Percentiles rank a stretch among this genome's conserved stretches.
Conservation (phyloP, 2,329 filamentous ascomycete genomes). For the Exophiala lecanii-corni region DNA sequence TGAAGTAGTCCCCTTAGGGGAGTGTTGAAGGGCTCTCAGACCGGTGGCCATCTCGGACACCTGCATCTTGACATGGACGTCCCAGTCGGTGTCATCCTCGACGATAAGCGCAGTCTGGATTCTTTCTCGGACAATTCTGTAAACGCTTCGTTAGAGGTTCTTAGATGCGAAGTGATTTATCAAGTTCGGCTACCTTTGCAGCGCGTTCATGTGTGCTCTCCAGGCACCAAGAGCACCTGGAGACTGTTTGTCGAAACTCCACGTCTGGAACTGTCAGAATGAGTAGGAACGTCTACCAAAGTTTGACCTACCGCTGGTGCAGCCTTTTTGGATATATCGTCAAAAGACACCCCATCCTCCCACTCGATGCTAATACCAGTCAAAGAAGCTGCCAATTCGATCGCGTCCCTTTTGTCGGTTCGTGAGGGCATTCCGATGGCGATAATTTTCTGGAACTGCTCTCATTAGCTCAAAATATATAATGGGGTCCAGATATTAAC, state of each 20-base stretch:
- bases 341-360: constrained; percentile 6
- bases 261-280: constrained; percentile 24
- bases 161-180: no score
- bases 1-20: constrained; percentile 27
- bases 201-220: constrained; percentile 42
- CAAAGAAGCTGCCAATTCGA: constrained; percentile 39
- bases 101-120: constrained; percentile 48
- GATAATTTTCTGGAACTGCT: constrained; percentile 40
- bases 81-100: constrained; percentile 56
- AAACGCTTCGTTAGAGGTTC: no score
- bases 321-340: constrained; percentile 8
- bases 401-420: constrained; percentile 46
- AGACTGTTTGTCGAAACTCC: neutral
- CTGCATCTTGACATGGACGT: constrained; percentile 46
- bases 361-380: constrained; percentile 28
- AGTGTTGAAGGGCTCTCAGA: constrained; percentile 26
- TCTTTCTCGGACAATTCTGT: constrained; percentile 39
- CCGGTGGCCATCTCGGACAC: constrained; percentile 35
- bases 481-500: constrained; percentile 1
- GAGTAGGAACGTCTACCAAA: constrained; percentile 45
- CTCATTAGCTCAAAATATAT: constrained; percentile 35
- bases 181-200: no score
- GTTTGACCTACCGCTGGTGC: constrained; percentile 31
- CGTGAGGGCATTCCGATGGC: constrained; percentile 45
- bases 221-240: constrained; percentile 42